Percentiles rank a stretch among this genome's conserved stretches.
These are phyloP conservation scores for Stemphylium vesicarium DNA, from an alignment of 2,329 filamentous ascomycete species.

Conservation along the genomic window DNA sequence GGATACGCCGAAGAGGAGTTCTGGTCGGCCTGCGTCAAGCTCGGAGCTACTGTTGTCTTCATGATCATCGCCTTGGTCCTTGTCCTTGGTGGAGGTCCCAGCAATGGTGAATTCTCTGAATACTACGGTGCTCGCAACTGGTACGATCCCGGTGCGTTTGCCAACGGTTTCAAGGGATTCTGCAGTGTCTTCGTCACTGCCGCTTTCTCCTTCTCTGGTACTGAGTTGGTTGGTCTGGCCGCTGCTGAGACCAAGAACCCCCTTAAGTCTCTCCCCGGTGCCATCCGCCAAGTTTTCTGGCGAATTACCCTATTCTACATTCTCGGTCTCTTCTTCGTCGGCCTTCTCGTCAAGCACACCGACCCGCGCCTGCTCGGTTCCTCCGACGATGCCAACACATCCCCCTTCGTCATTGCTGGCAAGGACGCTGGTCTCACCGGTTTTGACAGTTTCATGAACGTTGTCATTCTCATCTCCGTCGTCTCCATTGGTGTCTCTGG, in stretches of 20 bases:
- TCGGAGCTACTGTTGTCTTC: slow-evolving; percentile 47
- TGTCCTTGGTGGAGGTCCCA: slow-evolving; percentile 63
- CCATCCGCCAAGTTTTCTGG: slow-evolving; percentile 57
- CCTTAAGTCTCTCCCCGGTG: slow-evolving; percentile 55
- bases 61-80: slow-evolving; percentile 59
- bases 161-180: slow-evolving; percentile 68
- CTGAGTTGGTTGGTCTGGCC: slow-evolving; percentile 66
- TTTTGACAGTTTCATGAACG: slow-evolving; percentile 71
- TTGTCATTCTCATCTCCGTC: slow-evolving; percentile 67
- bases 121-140: slow-evolving; percentile 69
- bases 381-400: slow-evolving; percentile 52
- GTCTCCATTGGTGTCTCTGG: slow-evolving; percentile 65
- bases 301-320: slow-evolving; percentile 56
- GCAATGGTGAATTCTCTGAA: slow-evolving; percentile 51
- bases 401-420: slow-evolving; percentile 72
- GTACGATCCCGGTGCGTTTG: slow-evolving; percentile 61
- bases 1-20: slow-evolving; percentile 53
- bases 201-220: slow-evolving; percentile 67
- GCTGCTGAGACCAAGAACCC: slow-evolving; percentile 66
- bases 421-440: slow-evolving; percentile 65
- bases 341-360: slow-evolving; percentile 51
- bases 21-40: slow-evolving; percentile 47
- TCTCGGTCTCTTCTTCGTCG: slow-evolving; percentile 52
- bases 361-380: slow-evolving; percentile 44
- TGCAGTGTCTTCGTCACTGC: slow-evolving; percentile 69